A percentile compares a stretch with the other conserved stretches of the same genome.
Evolutionary conservation across 768 basidiomycete species (phyloP).

Genomic region (Sporobolomyces phaffii): DNA sequence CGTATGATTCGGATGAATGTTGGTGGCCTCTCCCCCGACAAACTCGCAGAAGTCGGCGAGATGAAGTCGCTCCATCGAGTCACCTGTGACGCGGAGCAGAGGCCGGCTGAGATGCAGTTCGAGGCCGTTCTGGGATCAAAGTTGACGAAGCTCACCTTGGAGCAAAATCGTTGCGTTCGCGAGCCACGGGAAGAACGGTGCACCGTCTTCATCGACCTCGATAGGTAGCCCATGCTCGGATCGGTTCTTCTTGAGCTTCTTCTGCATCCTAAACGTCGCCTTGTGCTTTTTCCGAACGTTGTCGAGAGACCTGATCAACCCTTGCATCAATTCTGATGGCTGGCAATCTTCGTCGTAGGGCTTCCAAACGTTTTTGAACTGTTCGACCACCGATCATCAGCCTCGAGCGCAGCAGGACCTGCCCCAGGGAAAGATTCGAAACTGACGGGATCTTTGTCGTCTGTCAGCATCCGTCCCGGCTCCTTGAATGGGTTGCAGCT

Average conservation of each 20-base stretch:
- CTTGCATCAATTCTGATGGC: slow-evolving; percentile 26
- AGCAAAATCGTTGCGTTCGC: slow-evolving; percentile 31
- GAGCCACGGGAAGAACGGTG: slow-evolving; percentile 24
- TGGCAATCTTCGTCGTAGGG: slow-evolving; percentile 36
- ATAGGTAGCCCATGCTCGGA: background rate
- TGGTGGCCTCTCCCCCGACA: slow-evolving; percentile 27
- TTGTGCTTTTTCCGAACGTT: background rate
- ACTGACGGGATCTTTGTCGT: slow-evolving; percentile 17
- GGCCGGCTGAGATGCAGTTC: too few species aligned
- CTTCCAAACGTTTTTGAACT: slow-evolving; percentile 29
- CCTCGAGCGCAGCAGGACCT: too few species aligned
- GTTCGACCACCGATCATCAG: too few species aligned
- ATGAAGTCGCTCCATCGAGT: slow-evolving; percentile 38
- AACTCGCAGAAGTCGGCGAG: slow-evolving; percentile 34
- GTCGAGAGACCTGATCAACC: slow-evolving; percentile 14
- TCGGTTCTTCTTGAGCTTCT: background rate
- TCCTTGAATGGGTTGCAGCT: slow-evolving; percentile 37
- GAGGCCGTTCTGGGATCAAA: rapidly evolving
- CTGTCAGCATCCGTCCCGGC: slow-evolving; percentile 19
- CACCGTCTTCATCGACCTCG: background rate
- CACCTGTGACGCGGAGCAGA: slow-evolving; percentile 23
- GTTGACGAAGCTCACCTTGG: slow-evolving; percentile 3
- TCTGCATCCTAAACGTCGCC: slow-evolving; percentile 2
- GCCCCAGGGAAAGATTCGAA: too few species aligned
- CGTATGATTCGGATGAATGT: slow-evolving; percentile 29